Conservation (phyloP, 2,329 filamentous ascomycete species). For the Penicillium sp. region DNA sequence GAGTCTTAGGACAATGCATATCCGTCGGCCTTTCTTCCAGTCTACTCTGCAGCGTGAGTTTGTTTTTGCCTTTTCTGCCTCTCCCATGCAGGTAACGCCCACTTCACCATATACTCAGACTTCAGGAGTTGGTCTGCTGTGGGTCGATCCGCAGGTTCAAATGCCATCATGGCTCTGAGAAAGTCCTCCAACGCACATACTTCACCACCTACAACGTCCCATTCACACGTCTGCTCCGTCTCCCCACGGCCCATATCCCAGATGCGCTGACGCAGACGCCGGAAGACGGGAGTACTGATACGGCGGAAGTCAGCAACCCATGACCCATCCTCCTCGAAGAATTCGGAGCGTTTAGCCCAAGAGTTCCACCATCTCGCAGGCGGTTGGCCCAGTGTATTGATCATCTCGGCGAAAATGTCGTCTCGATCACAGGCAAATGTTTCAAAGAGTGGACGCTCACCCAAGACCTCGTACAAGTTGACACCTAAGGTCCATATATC, state of each 20-base stretch:
- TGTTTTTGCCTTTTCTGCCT: neutral
- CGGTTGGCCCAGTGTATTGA: too few relatives aligned
- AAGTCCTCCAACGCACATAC: conserved; percentile 21
- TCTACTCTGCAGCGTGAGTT: neutral
- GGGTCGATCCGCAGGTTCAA: conserved; percentile 22
- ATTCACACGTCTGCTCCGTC: conserved; percentile 18
- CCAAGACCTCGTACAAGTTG: too few relatives aligned
- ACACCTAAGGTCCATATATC: too few relatives aligned
- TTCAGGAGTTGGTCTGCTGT: conserved; percentile 23
- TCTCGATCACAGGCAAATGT: too few relatives aligned
- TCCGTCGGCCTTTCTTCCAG: neutral
- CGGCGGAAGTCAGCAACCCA: too few relatives aligned
- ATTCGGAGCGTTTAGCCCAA: too few relatives aligned
- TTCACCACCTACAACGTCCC: neutral
- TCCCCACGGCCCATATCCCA: neutral
- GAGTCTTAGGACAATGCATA: too few relatives aligned
- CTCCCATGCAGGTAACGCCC: conserved; percentile 21
- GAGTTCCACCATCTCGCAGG: too few relatives aligned
- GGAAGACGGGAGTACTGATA: too few relatives aligned
- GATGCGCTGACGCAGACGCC: neutral
- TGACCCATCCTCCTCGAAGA: too few relatives aligned
- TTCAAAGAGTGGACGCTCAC: too few relatives aligned
- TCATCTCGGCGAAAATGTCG: too few relatives aligned
- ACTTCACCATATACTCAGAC: conserved; percentile 29
- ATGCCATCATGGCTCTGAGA: conserved; percentile 26